phyloP scores from a whole-genome alignment of 192 early-diverging fungal species.

The Rhizophagus prolifer region DNA sequence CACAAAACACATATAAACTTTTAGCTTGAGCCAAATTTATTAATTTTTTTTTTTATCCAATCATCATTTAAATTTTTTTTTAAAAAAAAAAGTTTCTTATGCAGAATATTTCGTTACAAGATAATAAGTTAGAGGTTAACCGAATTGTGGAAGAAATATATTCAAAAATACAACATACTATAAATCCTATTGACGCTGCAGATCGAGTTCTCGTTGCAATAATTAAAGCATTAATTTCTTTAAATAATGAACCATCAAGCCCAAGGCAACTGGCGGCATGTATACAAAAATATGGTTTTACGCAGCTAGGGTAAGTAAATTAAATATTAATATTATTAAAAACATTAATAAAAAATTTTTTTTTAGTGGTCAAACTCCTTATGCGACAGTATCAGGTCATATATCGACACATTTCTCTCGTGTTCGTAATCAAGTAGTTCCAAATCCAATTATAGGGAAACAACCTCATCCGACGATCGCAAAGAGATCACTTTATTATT shows the following conservation, averaged over 20 bases:
- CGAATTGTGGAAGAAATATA: slow-evolving; percentile 23
- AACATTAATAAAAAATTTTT: not conserved
- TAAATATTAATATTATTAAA: not conserved
- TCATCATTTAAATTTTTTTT: not conserved
- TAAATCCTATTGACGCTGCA: slow-evolving; percentile 73
- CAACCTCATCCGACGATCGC: not conserved
- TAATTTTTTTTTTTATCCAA: not conserved
- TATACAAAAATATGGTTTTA: slow-evolving; percentile 78
- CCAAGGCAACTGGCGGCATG: slow-evolving; percentile 78
- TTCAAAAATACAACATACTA: slow-evolving; percentile 15
- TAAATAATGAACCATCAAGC: slow-evolving; percentile 76
- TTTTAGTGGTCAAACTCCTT: slow-evolving; percentile 21
- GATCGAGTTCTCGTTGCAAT: slow-evolving; percentile 89
- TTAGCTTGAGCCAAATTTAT: not conserved
- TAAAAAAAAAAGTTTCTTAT: not conserved
- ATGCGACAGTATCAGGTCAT: slow-evolving; percentile 9
- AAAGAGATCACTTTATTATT: slow-evolving; percentile 14
- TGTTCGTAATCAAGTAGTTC: not conserved
- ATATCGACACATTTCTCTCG: slow-evolving; percentile 6
- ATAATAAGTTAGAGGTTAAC: not conserved
- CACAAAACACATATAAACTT: not conserved
- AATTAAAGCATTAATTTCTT: slow-evolving; percentile 73
- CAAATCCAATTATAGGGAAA: not conserved
- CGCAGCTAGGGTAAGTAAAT: slow-evolving; percentile 68
- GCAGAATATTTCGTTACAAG: slow-evolving; percentile 15